These are phyloP conservation scores for Sanguinoderma infundibulare DNA, from an alignment of 1,284 basidiomycete species.

Conservation along the genomic window DNA sequence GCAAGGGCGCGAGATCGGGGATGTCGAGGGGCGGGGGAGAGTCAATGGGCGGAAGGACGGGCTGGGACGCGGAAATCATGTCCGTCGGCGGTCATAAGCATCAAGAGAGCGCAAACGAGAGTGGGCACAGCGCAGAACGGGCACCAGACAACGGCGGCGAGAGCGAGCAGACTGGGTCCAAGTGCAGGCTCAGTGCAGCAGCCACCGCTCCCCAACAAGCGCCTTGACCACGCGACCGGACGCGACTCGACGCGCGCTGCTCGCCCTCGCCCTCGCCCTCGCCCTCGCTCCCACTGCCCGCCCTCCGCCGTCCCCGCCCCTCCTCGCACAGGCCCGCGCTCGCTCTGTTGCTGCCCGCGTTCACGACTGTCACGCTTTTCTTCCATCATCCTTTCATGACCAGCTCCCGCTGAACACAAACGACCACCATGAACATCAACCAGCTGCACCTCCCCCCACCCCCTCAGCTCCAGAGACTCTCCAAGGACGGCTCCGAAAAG, in stretches of 20 bases:
- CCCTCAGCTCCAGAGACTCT: slow-evolving; percentile 37
- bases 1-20: slow-evolving; percentile 15
- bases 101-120: slow-evolving; percentile 1
- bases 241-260: neutral
- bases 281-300: neutral
- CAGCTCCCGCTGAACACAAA: neutral
- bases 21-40: slow-evolving; percentile 24
- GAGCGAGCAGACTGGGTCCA: neutral
- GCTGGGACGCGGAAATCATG: slow-evolving; percentile 15
- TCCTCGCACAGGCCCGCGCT: neutral
- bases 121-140: neutral
- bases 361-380: neutral
- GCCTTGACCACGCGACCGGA: neutral
- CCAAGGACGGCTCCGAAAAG: slow-evolving; percentile 42
- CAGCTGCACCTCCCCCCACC: slow-evolving; percentile 40
- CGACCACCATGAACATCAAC: slow-evolving; percentile 40
- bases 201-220: neutral
- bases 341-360: neutral
- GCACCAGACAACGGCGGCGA: neutral
- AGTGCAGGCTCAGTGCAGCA: too few relatives aligned
- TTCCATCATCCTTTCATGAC: neutral
- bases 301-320: neutral
- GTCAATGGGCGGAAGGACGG: slow-evolving; percentile 23
- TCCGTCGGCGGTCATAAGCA: slow-evolving; percentile 5
- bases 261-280: neutral